Evolutionary conservation across 805 yeast genomes (phyloP), one percentile per base, ranked within the genome.

Genomic region (Candida nanaspora): DNA sequence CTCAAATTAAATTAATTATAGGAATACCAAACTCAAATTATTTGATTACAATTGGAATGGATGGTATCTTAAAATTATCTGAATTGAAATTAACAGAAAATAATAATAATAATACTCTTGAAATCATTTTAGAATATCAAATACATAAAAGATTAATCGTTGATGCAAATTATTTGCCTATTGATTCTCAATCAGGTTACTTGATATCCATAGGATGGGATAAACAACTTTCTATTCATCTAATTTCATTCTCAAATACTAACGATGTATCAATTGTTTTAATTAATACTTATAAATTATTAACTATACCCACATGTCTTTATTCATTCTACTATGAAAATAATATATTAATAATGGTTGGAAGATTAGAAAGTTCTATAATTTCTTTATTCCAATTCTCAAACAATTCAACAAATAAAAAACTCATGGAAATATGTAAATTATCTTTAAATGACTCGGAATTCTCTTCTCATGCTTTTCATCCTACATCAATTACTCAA

Each of bases 381-480:
- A 43, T 84, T 31, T 68, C 74, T 2, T 68, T 76, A n/a, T 66
- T 70, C 39, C 35, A 56, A 0, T 37, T 65, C 16, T 23, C 26
- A 43, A 26, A 37, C 41, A 21, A 28, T 15, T 14, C 44, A 19
- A 8, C 27, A 8, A 23, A 23, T 23, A 16, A 50, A 20, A 41
- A 44, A 11, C 38, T 76, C 2, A 38, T 52, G 2, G 72, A 70
- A 41, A 23, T 65, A 3, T 64, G 63, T 38, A 69, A 69, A 45
- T 54, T 84, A 6, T 80, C 91, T 0, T 59, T 83, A 36, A 83
- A 82, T 56, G 88, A 80, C 54, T 82, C 93, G 0, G 83, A 82
- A 50, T 85, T 82, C 47, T 70, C 81, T 6, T 70, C 76, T 18
- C 72, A 76, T 48, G 71, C 80, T 0, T 85, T 85, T 56, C 70